Conservation (phyloP, 2,329 filamentous ascomycete species). For the Exophiala sp. region DNA sequence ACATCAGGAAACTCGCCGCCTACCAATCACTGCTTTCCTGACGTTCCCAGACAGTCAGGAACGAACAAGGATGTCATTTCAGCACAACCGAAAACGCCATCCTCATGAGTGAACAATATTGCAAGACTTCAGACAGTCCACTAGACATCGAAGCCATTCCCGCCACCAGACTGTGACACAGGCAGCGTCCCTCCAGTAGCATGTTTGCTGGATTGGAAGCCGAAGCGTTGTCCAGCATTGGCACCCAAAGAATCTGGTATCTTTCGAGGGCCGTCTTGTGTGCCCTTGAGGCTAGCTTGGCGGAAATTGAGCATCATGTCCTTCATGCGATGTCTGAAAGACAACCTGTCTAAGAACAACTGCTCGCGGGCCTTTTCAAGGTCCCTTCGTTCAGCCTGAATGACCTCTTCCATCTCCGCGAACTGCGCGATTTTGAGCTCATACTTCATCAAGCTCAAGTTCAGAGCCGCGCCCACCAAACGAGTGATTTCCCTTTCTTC, state of each 20-base stretch:
- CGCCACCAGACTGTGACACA: too few relatives aligned
- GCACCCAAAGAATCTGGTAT: constrained; percentile 21
- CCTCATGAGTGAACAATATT: too few relatives aligned
- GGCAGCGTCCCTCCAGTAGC: too few relatives aligned
- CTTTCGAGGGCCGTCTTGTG: constrained; percentile 35
- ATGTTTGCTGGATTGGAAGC: too few relatives aligned
- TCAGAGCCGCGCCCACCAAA: constrained; percentile 84
- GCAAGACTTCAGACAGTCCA: too few relatives aligned
- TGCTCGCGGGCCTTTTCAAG: constrained; percentile 87
- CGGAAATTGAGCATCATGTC: constrained; percentile 70
- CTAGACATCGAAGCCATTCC: too few relatives aligned
- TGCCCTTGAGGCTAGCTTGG: constrained; percentile 39
- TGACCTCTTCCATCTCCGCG: constrained; percentile 85
- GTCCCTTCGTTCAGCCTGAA: constrained; percentile 87
- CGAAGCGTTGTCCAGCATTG: constrained; percentile 16
- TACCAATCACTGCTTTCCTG: too few relatives aligned
- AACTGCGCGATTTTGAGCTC: constrained; percentile 96
- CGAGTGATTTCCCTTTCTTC: constrained; percentile 96
- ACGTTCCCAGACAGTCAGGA: too few relatives aligned
- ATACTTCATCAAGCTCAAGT: constrained; percentile 89
- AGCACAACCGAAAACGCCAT: too few relatives aligned
- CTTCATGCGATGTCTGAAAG: constrained; percentile 80
- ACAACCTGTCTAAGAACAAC: constrained; percentile 83
- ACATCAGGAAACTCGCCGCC: too few relatives aligned
- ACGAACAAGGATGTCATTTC: too few relatives aligned